phyloP scores from a whole-genome alignment of 139 green algal species.

The Picochlorum sp. region DNA sequence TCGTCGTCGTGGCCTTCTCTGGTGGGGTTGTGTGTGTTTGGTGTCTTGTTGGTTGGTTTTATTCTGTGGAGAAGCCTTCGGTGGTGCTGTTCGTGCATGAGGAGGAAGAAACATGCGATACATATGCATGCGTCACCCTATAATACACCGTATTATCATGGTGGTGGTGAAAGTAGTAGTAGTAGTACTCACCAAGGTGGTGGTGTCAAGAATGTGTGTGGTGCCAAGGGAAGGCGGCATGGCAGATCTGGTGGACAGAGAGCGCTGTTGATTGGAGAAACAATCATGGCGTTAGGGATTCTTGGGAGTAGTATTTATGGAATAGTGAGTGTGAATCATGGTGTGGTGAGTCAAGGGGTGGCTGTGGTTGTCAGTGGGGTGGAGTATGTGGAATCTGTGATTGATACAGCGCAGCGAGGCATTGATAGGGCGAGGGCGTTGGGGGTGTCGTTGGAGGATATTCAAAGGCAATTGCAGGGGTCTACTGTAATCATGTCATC shows the following conservation, averaged over 20 bases:
- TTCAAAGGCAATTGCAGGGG: background rate
- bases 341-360: background rate
- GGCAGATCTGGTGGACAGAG: background rate
- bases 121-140: too few relatives aligned
- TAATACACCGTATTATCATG: too few relatives aligned
- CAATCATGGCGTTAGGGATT: background rate
- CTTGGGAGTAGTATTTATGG: constrained; percentile 1
- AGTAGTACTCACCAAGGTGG: too few relatives aligned
- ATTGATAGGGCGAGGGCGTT: background rate
- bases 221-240: too few relatives aligned
- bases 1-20: background rate
- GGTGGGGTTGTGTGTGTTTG: background rate
- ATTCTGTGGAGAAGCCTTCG: background rate
- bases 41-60: background rate
- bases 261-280: background rate
- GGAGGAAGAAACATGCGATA: too few relatives aligned
- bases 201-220: too few relatives aligned
- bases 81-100: too few relatives aligned
- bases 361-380: background rate
- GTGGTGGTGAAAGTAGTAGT: too few relatives aligned
- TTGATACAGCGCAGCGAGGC: background rate
- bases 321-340: background rate
- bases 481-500: background rate
- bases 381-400: background rate
- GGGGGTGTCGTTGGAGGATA: background rate